Conservation (phyloP, 2,329 filamentous ascomycete genomes). For the Diplocarpon rosae region DNA sequence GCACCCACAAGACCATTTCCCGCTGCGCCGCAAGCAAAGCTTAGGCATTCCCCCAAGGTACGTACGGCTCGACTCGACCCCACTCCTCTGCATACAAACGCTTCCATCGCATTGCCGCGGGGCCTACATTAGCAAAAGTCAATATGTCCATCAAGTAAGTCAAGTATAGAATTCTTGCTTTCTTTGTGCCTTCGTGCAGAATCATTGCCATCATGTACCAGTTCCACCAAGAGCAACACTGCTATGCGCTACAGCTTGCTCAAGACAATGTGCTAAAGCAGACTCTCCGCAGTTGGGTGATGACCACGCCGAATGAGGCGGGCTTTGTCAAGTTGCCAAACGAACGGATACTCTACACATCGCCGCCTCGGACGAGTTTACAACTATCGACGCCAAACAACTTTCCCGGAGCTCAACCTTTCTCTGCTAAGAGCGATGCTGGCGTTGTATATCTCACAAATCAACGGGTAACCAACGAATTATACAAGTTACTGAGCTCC, state of each 20-base stretch:
- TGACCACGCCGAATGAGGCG: slow-evolving; percentile 60
- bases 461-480: slow-evolving; percentile 55
- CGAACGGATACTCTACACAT: slow-evolving; percentile 72
- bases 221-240: slow-evolving; percentile 25
- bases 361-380: slow-evolving; percentile 67
- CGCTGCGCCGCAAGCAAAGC: neutral
- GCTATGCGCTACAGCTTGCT: slow-evolving; percentile 21
- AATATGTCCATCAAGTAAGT: slow-evolving; percentile 45
- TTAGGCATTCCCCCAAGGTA: neutral
- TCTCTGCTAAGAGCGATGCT: slow-evolving; percentile 61
- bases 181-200: slow-evolving; percentile 6
- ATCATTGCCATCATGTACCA: slow-evolving; percentile 20
- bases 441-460: slow-evolving; percentile 77
- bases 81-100: slow-evolving; percentile 13
- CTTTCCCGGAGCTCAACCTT: slow-evolving; percentile 49
- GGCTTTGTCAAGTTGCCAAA: slow-evolving; percentile 77
- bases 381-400: slow-evolving; percentile 55
- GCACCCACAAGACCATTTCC: neutral
- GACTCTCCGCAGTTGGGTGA: slow-evolving; percentile 63
- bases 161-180: slow-evolving; percentile 15
- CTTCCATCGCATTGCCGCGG: slow-evolving; percentile 11
- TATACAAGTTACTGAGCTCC: slow-evolving; percentile 13
- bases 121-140: slow-evolving; percentile 18
- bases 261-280: slow-evolving; percentile 22
- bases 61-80: slow-evolving; percentile 6